These are phyloP conservation scores for Solanum stenotomum DNA, from an alignment of 257 asterid species.

Conservation along the genomic window DNA sequence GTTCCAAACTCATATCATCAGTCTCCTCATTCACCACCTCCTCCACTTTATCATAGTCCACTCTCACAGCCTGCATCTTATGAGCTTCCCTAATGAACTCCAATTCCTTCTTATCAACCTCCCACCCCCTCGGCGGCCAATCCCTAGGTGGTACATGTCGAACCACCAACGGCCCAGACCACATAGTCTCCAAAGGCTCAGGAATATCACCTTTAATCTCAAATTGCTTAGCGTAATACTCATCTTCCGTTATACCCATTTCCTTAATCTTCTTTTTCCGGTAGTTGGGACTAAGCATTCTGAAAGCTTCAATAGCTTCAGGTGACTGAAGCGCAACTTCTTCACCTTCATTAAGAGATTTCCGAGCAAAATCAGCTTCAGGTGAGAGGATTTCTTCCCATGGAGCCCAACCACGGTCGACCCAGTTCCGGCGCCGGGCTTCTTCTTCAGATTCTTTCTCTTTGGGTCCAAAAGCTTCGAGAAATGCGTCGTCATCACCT, in stretches of 20 bases:
- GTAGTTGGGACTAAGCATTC: slow-evolving; percentile 65
- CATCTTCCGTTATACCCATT: slow-evolving; percentile 85
- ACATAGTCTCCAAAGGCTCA: slow-evolving; percentile 51
- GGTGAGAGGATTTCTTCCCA: slow-evolving; percentile 98
- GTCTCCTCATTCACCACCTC: slow-evolving; percentile 33
- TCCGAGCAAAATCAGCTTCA: slow-evolving; percentile 74
- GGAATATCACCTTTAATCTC: slow-evolving; percentile 84
- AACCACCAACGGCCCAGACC: slow-evolving; percentile 81
- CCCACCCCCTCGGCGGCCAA: slow-evolving; percentile 98
- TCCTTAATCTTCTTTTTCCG: slow-evolving; percentile 48
- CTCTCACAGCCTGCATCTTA: slow-evolving; percentile 34
- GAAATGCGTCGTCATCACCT: slow-evolving; percentile 70
- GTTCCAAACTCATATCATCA: slow-evolving; percentile 51
- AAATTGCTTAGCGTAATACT: slow-evolving; percentile 80
- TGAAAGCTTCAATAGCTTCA: slow-evolving; percentile 79
- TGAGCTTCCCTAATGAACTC: slow-evolving; percentile 87
- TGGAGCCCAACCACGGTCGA: slow-evolving; percentile 98
- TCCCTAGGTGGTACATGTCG: slow-evolving; percentile 80
- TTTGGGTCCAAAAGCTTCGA: slow-evolving; percentile 56
- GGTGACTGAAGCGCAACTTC: slow-evolving; percentile 87
- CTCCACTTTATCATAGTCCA: slow-evolving; percentile 58
- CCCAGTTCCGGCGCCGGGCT: slow-evolving; percentile 79
- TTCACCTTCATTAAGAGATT: slow-evolving; percentile 87
- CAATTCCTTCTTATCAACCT: slow-evolving; percentile 69
- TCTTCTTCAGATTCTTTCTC: slow-evolving; percentile 84